Percentiles rank a stretch among this genome's conserved stretches.
Conservation (phyloP, 257 asterid genomes). For the Solanum chmielewskii region DNA sequence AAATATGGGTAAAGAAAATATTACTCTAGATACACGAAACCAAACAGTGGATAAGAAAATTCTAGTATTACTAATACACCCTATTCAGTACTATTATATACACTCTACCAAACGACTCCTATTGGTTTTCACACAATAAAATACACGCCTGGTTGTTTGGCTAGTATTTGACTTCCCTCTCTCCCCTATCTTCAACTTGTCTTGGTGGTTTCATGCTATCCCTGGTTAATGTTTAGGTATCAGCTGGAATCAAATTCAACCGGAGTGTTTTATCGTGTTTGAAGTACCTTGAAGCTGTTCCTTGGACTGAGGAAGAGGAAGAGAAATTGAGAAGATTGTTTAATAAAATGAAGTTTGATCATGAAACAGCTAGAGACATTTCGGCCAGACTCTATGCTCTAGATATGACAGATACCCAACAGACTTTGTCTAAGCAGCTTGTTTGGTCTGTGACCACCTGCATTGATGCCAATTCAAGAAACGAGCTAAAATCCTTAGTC, state of each 20-base stretch:
- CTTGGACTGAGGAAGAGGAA: slow-evolving; percentile 97
- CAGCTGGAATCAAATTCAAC: slow-evolving; percentile 63
- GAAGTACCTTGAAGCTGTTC: slow-evolving; percentile 79
- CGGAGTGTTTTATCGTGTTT: slow-evolving; percentile 62
- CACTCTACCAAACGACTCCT: background rate
- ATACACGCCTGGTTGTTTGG: background rate
- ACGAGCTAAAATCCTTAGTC: slow-evolving; percentile 67
- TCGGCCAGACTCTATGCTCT: slow-evolving; percentile 41
- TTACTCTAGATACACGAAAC: background rate
- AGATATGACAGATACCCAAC: slow-evolving; percentile 37
- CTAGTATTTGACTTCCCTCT: background rate
- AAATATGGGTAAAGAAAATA: background rate
- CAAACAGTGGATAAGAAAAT: background rate
- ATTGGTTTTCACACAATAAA: background rate
- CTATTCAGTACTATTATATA: background rate
- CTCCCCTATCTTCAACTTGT: background rate
- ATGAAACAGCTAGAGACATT: slow-evolving; percentile 36
- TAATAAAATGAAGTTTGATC: slow-evolving; percentile 30
- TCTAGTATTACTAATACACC: background rate
- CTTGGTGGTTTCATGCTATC: background rate
- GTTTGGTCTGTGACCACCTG: slow-evolving; percentile 55
- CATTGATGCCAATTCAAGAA: slow-evolving; percentile 52
- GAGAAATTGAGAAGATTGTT: slow-evolving; percentile 67
- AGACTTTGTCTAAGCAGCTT: slow-evolving; percentile 52
- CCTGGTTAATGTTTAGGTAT: slow-evolving; percentile 31